Base-by-base conservation (phyloP, 805 yeast species). In the Yamadazyma ubonensis region DNA sequence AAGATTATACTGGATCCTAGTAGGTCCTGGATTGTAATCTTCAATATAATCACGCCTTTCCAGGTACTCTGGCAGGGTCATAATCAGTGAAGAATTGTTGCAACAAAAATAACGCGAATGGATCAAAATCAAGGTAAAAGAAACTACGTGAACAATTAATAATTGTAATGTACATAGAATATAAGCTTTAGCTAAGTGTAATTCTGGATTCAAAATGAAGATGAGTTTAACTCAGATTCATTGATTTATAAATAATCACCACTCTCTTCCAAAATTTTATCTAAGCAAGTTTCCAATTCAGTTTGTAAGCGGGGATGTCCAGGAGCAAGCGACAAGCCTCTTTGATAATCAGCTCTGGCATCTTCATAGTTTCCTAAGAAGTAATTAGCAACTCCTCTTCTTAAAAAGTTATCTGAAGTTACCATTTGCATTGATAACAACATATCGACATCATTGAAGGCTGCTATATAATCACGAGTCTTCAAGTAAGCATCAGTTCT, bases 401-500 rank as follows among this genome's bases (percentile, higher is more conserved):
- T 75, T 39, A 83, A 67, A 53, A 81, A 83, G 55, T 84, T 82
- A 38, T 85, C 93, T 1, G 90, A 79, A 3, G 78, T 64, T 38
- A 67, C 62, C 57, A 78, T 63, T 61, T 78, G 80, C 53, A 83
- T 69, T 29, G 76, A 76, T 42, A 79, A 59, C 46, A 83, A 64
- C 65, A 83, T 60, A 45, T 84, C 90, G 2, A 86, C 77, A 54
- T 85, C 95, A 49, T 79, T 77, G 54, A 65, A 74, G 0, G 89
- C 90, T 41, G 75, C 76, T 33, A 78, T 48, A 55, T 69, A 78
- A 38, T 78, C 68, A 29, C 75, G 71, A 38, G 70, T 62, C 57
- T 79, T 69, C 54, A 83, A 63, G 49, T 76, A 70, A 0, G 89
- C 80, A 53, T 85, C 95, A 18, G 86, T 75, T 46, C 90, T 71